Evolutionary conservation across 2,329 filamentous ascomycete genomes (phyloP).

Genomic region (Onygena corvina): DNA sequence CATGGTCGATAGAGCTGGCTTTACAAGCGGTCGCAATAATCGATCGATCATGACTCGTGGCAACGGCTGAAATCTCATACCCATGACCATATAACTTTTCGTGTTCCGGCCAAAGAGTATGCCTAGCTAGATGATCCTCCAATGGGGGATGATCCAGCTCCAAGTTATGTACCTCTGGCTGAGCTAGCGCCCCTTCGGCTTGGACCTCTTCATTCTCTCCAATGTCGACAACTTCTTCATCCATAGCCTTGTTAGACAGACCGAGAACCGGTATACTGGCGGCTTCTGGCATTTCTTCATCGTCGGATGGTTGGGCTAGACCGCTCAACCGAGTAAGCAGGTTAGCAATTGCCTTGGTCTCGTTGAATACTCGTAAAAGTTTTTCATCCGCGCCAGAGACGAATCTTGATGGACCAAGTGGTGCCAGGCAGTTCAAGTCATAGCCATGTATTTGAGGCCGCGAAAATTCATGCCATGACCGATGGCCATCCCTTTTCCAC

Average conservation of each 20-base stretch:
- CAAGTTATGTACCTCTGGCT: constrained; percentile 42
- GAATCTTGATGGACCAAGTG: constrained; percentile 61
- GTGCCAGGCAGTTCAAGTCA: constrained; percentile 86
- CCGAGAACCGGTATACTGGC: constrained; percentile 92
- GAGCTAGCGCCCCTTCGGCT: constrained; percentile 24
- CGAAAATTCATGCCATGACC: constrained; percentile 89
- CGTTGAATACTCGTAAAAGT: constrained; percentile 85
- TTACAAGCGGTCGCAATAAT: constrained; percentile 86
- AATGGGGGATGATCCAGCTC: constrained; percentile 63
- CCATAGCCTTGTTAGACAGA: constrained; percentile 87
- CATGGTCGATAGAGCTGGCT: constrained; percentile 84
- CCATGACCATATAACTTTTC: constrained; percentile 98
- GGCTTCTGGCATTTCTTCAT: constrained; percentile 57
- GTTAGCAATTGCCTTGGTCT: constrained; percentile 69
- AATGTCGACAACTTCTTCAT: constrained; percentile 43
- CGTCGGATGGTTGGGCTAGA: constrained; percentile 34
- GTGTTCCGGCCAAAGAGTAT: constrained; percentile 88
- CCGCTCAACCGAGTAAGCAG: constrained; percentile 59
- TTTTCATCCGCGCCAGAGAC: constrained; percentile 96
- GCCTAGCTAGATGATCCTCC: constrained; percentile 77
- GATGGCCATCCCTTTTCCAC: constrained; percentile 48
- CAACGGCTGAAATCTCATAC: constrained; percentile 85
- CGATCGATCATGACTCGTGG: constrained; percentile 59
- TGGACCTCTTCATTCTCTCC: constrained; percentile 32
- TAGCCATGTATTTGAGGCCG: constrained; percentile 96